Evolutionary conservation across 352 stramenopile genomes (phyloP).

Genomic region (Pythium rhizo-oryzae): DNA sequence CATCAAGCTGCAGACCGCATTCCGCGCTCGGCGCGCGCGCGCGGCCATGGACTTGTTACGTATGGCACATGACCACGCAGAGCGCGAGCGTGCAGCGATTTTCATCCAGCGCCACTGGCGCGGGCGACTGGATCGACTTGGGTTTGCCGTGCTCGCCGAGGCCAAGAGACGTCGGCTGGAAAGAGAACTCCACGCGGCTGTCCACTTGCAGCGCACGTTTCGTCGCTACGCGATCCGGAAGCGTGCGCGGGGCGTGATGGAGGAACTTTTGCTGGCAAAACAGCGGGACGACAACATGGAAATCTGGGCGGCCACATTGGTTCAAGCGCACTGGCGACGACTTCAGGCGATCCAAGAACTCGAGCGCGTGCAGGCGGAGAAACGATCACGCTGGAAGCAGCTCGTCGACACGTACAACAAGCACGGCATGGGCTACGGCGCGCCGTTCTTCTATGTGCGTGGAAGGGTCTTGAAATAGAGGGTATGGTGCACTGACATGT

Average conservation of each 20-base stretch:
- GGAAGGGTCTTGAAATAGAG: neutral
- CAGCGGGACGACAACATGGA: conserved; percentile 62
- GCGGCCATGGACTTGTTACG: conserved; percentile 45
- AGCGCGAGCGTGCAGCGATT: conserved; percentile 39
- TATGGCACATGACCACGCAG: conserved; percentile 42
- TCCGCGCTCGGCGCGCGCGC: conserved; percentile 48
- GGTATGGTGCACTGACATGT: neutral
- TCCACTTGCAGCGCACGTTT: conserved; percentile 50
- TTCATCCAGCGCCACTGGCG: conserved; percentile 62
- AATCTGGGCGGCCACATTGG: conserved; percentile 62
- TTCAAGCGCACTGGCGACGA: conserved; percentile 72
- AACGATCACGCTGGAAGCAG: conserved; percentile 90
- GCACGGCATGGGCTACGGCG: conserved; percentile 61
- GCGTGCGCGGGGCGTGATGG: conserved; percentile 47
- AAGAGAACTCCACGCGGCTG: conserved; percentile 36
- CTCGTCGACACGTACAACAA: conserved; percentile 87
- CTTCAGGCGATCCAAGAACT: conserved; percentile 40
- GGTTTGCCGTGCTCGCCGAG: conserved; percentile 41
- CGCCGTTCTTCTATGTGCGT: conserved; percentile 93
- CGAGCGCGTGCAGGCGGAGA: conserved; percentile 35
- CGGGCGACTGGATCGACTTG: conserved; percentile 46
- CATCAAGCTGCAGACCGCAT: conserved; percentile 62
- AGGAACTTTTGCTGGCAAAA: conserved; percentile 43
- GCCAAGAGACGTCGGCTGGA: conserved; percentile 37
- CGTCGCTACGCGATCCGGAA: conserved; percentile 49